Conservation (phyloP, 2,329 filamentous ascomycete genomes). For the Neurospora sp. region DNA sequence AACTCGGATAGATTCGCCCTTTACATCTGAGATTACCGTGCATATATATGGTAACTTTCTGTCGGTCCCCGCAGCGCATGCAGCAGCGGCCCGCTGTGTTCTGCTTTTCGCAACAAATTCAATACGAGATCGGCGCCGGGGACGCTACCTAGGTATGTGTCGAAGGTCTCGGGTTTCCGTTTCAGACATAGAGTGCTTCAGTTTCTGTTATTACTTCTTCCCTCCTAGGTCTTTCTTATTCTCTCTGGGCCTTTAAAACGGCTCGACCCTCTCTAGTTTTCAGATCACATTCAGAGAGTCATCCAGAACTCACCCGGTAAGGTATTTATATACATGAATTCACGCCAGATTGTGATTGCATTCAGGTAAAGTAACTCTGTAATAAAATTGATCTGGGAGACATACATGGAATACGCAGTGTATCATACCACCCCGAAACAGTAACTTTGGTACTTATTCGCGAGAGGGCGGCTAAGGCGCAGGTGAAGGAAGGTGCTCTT, state of each 20-base stretch:
- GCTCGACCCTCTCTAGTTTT: neutral
- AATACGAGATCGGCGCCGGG: neutral
- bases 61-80: neutral
- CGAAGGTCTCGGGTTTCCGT: neutral
- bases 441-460: neutral
- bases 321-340: neutral
- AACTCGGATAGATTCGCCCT: neutral
- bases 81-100: neutral
- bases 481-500: neutral
- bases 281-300: neutral
- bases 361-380: neutral
- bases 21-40: neutral
- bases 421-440: neutral
- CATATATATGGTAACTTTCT: neutral
- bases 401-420: neutral
- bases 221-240: neutral
- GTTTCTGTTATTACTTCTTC: neutral
- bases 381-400: neutral
- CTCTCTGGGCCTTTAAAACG: neutral
- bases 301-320: neutral
- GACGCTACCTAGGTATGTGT: neutral
- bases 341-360: neutral
- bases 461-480: neutral
- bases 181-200: neutral
- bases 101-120: neutral